These are phyloP conservation scores for Spatholobus suberectus DNA, from an alignment of 306 rosid genomes.

Conservation along the genomic window DNA sequence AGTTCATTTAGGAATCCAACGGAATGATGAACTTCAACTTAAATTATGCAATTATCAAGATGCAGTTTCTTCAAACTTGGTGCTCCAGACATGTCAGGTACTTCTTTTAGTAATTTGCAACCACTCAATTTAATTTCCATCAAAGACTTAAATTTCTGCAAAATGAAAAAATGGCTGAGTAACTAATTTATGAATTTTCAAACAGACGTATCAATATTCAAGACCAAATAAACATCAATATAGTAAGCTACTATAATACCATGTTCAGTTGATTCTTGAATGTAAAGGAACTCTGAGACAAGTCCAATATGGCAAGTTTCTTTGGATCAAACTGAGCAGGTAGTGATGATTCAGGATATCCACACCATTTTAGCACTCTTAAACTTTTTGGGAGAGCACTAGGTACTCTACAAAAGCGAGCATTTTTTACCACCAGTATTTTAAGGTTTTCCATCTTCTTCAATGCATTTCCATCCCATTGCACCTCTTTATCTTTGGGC, in stretches of 20 bases:
- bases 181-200: background rate
- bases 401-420: background rate
- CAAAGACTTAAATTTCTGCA: slow-evolving; percentile 13
- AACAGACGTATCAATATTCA: background rate
- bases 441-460: background rate
- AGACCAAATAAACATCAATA: background rate
- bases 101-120: background rate
- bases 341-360: background rate
- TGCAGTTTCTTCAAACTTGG: background rate
- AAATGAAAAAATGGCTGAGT: background rate
- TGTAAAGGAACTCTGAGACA: background rate
- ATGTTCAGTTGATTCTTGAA: background rate
- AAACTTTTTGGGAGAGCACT: slow-evolving; percentile 1
- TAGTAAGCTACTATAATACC: background rate
- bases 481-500: background rate
- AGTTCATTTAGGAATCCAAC: background rate
- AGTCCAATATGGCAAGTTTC: background rate
- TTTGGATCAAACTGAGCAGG: background rate
- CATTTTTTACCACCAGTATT: background rate
- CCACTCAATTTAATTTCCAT: background rate
- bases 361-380: background rate
- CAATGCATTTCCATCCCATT: background rate
- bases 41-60: background rate
- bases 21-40: slow-evolving; percentile 27
- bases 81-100: slow-evolving; percentile 17